Base-by-base conservation (phyloP, 2,329 filamentous ascomycete species). In the Amylocarpus encephaloides region DNA sequence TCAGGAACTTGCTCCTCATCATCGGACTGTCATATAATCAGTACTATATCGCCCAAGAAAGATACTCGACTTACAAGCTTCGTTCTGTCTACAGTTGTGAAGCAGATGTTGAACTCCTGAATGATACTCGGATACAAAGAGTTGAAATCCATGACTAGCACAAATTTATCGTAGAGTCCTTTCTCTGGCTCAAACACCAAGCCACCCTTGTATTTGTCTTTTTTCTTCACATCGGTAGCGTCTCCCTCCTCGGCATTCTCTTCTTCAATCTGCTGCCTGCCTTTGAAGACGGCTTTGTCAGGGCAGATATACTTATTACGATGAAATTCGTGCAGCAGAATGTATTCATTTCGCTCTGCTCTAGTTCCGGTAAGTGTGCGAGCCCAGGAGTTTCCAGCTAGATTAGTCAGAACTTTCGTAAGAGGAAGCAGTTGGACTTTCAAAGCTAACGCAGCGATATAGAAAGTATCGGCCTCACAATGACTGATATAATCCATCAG, bases 141-240 rank as follows among this genome's bases (percentile, higher is more conserved):
- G 78, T 98, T 98, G 76, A 98, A 98, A 75, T 98, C 93, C 94
- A 98, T 98, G 69, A 98, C 94, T 49, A 98, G 79, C 48, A 98
- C 87, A 68, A 94, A 96, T 71, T 94, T 95, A 77, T 98, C 93
- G 66, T 98, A 98, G 4, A 98, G 78, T 15, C 94, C 93, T 69
- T 92, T 96, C 67, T 97, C 91, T 4, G 93, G 93, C 68, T 98
- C 93, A 62, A 98, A 97, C 50, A 98, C 93, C 30, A 98, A 82
- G 76, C 94, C 93, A 66, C 93, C 93, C 73, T 98, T 97, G 75
- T 86, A 98, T 70, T 97, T 98, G 72, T 98, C 94, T 69, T 96
- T 98, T 76, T 97, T 98, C 72, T 96, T 98, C 52, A 79, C 80
- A 56, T 89, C 87, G 7, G 76, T 80, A 45, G 80, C 76, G 9